Evolutionary conservation across 2,329 filamentous ascomycete species (phyloP).

Genomic region (Penicillium sp.): DNA sequence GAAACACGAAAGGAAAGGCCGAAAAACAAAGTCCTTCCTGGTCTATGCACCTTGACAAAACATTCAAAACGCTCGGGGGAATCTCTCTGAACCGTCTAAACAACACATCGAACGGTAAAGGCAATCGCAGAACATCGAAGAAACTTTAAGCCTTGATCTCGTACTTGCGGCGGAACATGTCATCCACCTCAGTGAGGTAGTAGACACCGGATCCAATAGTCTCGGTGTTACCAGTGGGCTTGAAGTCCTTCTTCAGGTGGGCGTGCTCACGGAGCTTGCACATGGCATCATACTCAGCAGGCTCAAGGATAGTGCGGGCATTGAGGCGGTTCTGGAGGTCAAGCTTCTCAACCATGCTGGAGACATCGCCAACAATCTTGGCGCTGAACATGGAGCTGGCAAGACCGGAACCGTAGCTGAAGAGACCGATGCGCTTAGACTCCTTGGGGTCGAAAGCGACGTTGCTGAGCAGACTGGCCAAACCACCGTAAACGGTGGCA

Average conservation of each 20-base stretch:
- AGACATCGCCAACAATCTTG: constrained; percentile 66
- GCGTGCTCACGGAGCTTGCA: constrained; percentile 79
- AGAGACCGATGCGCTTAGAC: constrained; percentile 71
- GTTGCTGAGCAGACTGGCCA: constrained; percentile 61
- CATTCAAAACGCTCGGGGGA: constrained; percentile 33
- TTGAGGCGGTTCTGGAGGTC: constrained; percentile 68
- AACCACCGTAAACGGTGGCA: constrained; percentile 58
- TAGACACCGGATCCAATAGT: constrained; percentile 67
- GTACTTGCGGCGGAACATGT: constrained; percentile 83
- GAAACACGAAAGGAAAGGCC: constrained; percentile 6
- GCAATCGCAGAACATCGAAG: constrained; percentile 18
- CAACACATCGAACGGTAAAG: constrained; percentile 28
- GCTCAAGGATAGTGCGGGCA: constrained; percentile 63
- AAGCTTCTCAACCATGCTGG: constrained; percentile 64
- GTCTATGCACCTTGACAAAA: constrained; percentile 27
- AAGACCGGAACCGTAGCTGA: constrained; percentile 77
- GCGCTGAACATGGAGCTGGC: constrained; percentile 71
- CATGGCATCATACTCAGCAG: constrained; percentile 74
- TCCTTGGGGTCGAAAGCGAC: constrained; percentile 62
- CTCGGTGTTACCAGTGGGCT: constrained; percentile 65
- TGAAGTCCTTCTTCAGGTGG: constrained; percentile 77
- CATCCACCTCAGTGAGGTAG: constrained; percentile 76
- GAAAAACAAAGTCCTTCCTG: constrained; percentile 8
- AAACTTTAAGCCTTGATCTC: constrained; percentile 64
- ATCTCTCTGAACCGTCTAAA: constrained; percentile 37